phyloP scores from a whole-genome alignment of 2,329 filamentous ascomycete genomes.

The Monilinia fructigena region DNA sequence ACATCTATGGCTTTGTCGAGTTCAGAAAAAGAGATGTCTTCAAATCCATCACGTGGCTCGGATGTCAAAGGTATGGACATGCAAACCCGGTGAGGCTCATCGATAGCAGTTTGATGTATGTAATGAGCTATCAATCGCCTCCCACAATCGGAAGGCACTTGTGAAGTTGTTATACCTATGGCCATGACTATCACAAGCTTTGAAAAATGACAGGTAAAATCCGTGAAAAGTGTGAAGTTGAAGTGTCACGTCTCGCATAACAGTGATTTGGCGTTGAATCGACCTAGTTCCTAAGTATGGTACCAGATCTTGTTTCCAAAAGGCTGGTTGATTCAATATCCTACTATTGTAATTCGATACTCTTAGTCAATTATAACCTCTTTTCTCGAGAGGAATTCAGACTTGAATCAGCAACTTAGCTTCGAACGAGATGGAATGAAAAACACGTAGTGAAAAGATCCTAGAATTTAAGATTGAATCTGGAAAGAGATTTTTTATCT shows the following conservation, averaged over 20 bases:
- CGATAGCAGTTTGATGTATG: slow-evolving; percentile 9
- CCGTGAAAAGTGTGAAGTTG: no score
- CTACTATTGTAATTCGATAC: background rate
- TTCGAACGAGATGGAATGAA: no score
- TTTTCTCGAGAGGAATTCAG: background rate
- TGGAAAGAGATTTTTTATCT: background rate
- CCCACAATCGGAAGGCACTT: slow-evolving; percentile 5
- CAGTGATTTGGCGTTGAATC: background rate
- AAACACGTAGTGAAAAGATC: background rate
- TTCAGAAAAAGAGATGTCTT: slow-evolving; percentile 23
- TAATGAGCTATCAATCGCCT: slow-evolving; percentile 8
- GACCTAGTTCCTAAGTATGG: background rate
- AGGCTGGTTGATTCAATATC: background rate
- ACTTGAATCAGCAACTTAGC: no score
- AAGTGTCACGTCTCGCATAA: background rate
- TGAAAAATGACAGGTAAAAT: background rate
- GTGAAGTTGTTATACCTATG: background rate
- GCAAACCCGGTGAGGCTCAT: slow-evolving; percentile 16
- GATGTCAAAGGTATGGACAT: slow-evolving; percentile 14
- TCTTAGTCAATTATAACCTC: background rate
- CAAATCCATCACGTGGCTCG: slow-evolving; percentile 22
- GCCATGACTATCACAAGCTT: background rate
- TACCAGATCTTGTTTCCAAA: background rate
- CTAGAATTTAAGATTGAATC: no score
- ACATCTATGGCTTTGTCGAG: slow-evolving; percentile 31